Evolutionary conservation across 768 basidiomycete genomes (phyloP), one percentile per base, ranked within the genome.

Genomic region (Phlebiopsis flavidoalba): DNA sequence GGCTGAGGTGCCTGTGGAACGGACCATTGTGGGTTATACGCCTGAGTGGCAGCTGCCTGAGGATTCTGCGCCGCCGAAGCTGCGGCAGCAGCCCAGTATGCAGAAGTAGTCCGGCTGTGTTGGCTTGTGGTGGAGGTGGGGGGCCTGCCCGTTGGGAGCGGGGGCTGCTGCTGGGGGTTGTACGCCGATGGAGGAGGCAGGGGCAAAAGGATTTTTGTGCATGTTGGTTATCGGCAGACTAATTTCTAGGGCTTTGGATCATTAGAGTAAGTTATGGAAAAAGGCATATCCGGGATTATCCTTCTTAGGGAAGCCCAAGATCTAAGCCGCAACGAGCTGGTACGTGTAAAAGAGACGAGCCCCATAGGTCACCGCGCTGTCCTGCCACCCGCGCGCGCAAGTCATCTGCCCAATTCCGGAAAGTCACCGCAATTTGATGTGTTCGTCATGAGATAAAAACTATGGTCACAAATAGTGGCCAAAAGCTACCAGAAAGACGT

Each of bases 201-300:
- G 86, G 61, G 86, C 79, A 65, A 92, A 92, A 0, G 90, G 90
- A 71, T 92, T 92, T 76, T 91, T 92, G 77, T 91, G 89, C 90
- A 92, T 92, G 54, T 15, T 54, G 10, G 40, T 54, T 22, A 49
- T 51, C 24, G 49, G 6, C 8, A 47, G 48, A 17, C 51, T 59
- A 58, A 46, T 58, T n/a, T n/a, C 57, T 58, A 58, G 26, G 17
- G 57, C 46, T 50, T 58, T 19, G 31, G 33, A 35, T 24, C 57
- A 58, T n/a, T 58, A 48, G 48, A 35, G 33, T 58, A 48, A 58
- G 46, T 45, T 58, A 17, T 46, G 33, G 24, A 46, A 35, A 14
- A 35, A 37, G 36, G 17, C n/a, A n/a, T n/a, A 33, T 45, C 12
- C 5, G 12, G 54, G 54, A n/a, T n/a, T n/a, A n/a, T n/a, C n/a